Conservation (phyloP, 176 grass and related monocot genomes). For the Bothriochloa decipiens region DNA sequence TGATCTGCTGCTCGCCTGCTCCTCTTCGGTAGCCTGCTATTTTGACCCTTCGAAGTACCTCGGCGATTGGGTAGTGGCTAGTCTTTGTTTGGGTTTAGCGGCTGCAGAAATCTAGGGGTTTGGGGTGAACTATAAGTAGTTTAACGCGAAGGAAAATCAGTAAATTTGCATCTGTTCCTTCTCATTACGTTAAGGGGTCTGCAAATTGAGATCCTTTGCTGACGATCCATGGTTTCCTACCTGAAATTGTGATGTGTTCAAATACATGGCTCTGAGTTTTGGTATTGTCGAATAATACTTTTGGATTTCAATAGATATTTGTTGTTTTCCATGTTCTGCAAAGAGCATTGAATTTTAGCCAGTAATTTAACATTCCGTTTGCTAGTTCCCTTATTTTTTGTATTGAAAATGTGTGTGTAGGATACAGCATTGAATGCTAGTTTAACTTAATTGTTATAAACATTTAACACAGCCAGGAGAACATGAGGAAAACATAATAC, state of each 20-base stretch:
- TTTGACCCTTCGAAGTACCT: too few relatives aligned
- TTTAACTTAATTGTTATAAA: background rate
- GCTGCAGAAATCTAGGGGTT: background rate
- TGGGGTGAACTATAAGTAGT: background rate
- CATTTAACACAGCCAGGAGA: background rate
- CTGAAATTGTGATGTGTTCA: background rate
- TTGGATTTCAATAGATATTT: background rate
- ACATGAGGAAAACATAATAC: background rate
- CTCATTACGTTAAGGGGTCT: too few relatives aligned
- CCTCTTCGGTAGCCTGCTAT: too few relatives aligned
- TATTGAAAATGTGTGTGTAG: background rate
- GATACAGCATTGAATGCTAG: background rate
- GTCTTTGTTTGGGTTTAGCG: background rate
- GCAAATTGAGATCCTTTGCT: background rate
- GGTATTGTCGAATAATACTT: conserved; percentile 2
- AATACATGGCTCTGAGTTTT: background rate
- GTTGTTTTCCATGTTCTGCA: background rate
- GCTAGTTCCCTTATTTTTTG: background rate
- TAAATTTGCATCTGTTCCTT: too few relatives aligned
- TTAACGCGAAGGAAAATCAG: too few relatives aligned
- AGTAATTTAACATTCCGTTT: background rate
- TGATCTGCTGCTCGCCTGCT: background rate
- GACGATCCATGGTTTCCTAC: background rate
- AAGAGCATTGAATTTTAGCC: background rate
- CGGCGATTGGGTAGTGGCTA: too few relatives aligned